A percentile compares a stretch with the other conserved stretches of the same genome.
phyloP scores from a whole-genome alignment of 2,329 filamentous ascomycete genomes.

The Fusarium oligoseptatum region DNA sequence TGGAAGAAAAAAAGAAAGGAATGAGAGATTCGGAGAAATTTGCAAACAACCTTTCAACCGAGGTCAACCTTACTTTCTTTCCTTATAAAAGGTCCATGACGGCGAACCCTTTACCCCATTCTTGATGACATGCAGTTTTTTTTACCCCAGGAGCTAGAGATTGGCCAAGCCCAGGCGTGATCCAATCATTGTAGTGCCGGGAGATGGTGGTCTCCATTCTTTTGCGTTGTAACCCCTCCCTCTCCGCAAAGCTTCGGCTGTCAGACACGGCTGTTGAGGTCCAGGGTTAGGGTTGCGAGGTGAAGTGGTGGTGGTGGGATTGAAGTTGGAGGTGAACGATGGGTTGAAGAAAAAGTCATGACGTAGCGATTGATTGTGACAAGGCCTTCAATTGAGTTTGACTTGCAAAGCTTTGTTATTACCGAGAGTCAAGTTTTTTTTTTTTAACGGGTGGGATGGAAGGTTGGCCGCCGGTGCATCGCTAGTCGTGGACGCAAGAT shows the following conservation, averaged over 20 bases:
- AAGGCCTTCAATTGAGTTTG: background rate
- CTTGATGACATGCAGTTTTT: slow-evolving; percentile 31
- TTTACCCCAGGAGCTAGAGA: slow-evolving; percentile 23
- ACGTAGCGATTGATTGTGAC: background rate
- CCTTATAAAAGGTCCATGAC: slow-evolving; percentile 31
- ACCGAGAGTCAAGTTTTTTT: background rate
- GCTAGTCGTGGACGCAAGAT: background rate
- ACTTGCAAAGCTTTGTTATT: background rate
- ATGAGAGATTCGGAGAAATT: background rate
- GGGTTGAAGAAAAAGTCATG: background rate
- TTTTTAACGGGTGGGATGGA: background rate
- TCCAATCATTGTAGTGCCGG: slow-evolving; percentile 40
- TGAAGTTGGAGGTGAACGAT: background rate
- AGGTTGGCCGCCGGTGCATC: background rate
- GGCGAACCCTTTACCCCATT: slow-evolving; percentile 24
- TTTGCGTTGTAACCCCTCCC: slow-evolving; percentile 37
- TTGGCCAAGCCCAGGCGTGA: slow-evolving; percentile 16
- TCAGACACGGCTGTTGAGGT: slow-evolving; percentile 45
- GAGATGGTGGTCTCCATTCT: slow-evolving; percentile 33
- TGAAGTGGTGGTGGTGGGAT: background rate
- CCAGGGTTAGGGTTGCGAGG: slow-evolving; percentile 14
- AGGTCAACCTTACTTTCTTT: slow-evolving; percentile 11
- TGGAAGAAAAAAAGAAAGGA: background rate
- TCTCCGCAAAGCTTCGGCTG: slow-evolving; percentile 45
- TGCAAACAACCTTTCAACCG: slow-evolving; percentile 11